Percentiles rank a stretch among this genome's conserved stretches.
These are phyloP conservation scores for Ascochyta koolunga DNA, from an alignment of 2,329 filamentous ascomycete species.

Conservation along the genomic window DNA sequence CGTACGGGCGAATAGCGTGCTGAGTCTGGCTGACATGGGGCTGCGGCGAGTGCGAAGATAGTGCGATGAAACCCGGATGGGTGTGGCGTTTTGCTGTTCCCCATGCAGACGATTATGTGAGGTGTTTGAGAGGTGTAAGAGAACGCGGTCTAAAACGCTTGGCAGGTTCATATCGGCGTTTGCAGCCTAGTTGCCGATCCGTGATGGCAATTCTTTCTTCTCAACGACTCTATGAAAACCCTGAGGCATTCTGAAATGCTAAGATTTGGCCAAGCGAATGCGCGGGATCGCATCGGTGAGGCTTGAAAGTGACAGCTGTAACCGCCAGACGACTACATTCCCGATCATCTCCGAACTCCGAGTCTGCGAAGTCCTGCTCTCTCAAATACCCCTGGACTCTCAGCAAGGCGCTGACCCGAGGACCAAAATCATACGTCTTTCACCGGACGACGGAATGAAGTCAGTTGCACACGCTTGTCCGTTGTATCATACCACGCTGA, in stretches of 20 bases:
- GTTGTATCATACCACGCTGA: neutral
- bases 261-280: conserved; percentile 6
- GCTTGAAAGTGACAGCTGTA: conserved; percentile 26
- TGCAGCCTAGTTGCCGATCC: conserved; percentile 9
- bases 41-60: conserved; percentile 19
- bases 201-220: conserved; percentile 2
- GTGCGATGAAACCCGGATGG: conserved; percentile 38
- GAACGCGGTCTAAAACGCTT: conserved; percentile 24
- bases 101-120: conserved; percentile 23
- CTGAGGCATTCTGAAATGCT: conserved; percentile 4
- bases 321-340: conserved; percentile 10
- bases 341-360: conserved; percentile 12
- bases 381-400: neutral
- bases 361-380: conserved; percentile 4
- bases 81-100: conserved; percentile 31
- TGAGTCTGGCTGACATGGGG: conserved; percentile 19
- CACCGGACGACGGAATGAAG: neutral
- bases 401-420: conserved; percentile 1
- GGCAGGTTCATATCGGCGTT: conserved; percentile 32
- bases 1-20: conserved; percentile 32
- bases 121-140: conserved; percentile 42
- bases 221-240: conserved; percentile 2
- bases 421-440: neutral
- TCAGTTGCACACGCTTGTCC: neutral
- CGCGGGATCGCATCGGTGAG: conserved; percentile 14